Conservation (phyloP, 2,329 filamentous ascomycete species). For the Colletotrichum brevisporum region DNA sequence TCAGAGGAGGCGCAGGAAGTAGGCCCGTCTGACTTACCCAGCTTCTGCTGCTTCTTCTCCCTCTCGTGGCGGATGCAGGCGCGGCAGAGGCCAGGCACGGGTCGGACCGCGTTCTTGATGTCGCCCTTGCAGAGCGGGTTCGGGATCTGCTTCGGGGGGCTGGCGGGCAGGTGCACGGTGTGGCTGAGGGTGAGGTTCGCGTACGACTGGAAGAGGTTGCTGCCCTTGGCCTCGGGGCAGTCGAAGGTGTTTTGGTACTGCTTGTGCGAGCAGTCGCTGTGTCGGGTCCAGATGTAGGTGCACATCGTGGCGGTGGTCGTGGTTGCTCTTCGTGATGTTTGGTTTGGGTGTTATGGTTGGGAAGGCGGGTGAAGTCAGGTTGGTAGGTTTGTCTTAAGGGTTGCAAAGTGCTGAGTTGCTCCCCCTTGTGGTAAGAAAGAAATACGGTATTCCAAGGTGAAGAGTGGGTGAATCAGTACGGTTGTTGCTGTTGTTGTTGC, state of each 20-base stretch:
- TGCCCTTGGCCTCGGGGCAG: constrained; percentile 47
- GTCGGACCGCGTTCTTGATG: constrained; percentile 42
- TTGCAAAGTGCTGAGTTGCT: too few species aligned
- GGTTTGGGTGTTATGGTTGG: too few species aligned
- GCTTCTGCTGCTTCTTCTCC: constrained; percentile 8
- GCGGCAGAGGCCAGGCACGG: constrained; percentile 44
- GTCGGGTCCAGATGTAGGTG: constrained; percentile 47
- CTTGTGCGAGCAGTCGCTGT: constrained; percentile 48
- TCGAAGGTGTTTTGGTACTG: constrained; percentile 52
- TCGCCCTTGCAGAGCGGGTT: constrained; percentile 41
- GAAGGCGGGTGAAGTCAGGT: too few species aligned
- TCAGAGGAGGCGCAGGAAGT: neutral
- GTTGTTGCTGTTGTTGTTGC: too few species aligned
- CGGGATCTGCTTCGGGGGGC: constrained; percentile 41
- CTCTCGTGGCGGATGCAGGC: constrained; percentile 38
- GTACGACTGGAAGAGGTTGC: constrained; percentile 5
- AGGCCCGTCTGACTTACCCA: constrained; percentile 5
- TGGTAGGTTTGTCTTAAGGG: too few species aligned
- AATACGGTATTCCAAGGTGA: too few species aligned
- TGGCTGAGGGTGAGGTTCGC: constrained; percentile 39
- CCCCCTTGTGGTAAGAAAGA: too few species aligned
- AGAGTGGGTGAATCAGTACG: too few species aligned
- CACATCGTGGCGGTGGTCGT: constrained; percentile 47
- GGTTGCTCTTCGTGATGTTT: too few species aligned
- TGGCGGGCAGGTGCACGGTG: constrained; percentile 34